phyloP scores from a whole-genome alignment of 352 stramenopile genomes.

The Phytopythium helicoides region DNA sequence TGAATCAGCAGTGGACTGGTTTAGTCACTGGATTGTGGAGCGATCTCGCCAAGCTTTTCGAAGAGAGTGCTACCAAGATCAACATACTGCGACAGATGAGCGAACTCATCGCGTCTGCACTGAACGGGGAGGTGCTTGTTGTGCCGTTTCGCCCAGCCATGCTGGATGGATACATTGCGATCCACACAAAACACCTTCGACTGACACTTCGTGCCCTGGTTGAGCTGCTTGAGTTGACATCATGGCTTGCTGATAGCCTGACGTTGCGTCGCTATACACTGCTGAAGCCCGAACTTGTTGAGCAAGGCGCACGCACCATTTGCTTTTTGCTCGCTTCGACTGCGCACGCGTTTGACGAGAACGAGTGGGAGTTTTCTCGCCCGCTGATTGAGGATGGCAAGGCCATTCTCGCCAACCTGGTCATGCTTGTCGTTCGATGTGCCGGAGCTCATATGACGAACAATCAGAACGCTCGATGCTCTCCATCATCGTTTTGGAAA shows the following conservation, averaged over 20 bases:
- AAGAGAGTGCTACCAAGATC: conserved; percentile 65
- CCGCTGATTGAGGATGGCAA: conserved; percentile 58
- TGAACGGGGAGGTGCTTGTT: conserved; percentile 28
- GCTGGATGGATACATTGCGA: conserved; percentile 59
- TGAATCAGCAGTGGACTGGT: conserved; percentile 42
- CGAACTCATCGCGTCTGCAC: conserved; percentile 51
- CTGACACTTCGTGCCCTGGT: conserved; percentile 60
- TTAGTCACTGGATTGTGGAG: conserved; percentile 68
- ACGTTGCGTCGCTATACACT: conserved; percentile 25
- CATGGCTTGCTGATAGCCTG: conserved; percentile 52
- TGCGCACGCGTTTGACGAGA: conserved; percentile 32
- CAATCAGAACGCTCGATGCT: conserved; percentile 20
- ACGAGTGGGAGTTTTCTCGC: conserved; percentile 45
- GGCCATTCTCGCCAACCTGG: conserved; percentile 51
- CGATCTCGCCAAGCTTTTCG: conserved; percentile 66
- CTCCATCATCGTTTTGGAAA: conserved; percentile 63
- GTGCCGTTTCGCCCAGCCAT: conserved; percentile 53
- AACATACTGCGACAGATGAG: conserved; percentile 55
- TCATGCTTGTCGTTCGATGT: conserved; percentile 58
- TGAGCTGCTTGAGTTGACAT: conserved; percentile 60
- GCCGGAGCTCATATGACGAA: conserved; percentile 20
- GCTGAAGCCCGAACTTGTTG: conserved; percentile 53
- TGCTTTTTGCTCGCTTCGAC: conserved; percentile 60
- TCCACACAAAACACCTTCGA: conserved; percentile 70
- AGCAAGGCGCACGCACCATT: conserved; percentile 59